Conservation (phyloP, 805 yeast species). For the Sungouiozyma ichnusensis region DNA sequence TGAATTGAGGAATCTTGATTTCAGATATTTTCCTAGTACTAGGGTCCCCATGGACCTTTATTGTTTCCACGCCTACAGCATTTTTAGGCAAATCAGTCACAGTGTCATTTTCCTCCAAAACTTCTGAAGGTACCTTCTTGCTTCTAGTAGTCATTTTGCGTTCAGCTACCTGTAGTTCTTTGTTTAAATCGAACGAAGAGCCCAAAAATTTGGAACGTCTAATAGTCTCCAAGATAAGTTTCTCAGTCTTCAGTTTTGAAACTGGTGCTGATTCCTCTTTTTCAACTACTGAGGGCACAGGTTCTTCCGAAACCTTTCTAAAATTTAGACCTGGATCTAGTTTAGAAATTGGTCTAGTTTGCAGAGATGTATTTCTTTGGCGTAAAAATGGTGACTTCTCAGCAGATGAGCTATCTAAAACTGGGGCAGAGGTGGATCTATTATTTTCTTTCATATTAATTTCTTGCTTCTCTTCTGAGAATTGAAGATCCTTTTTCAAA, state of each 20-base stretch:
- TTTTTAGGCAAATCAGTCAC: conserved; percentile 20
- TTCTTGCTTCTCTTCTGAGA: conserved; percentile 8
- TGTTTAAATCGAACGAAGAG: conserved; percentile 30
- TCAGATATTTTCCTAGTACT: conserved; percentile 48
- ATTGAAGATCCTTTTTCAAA: conserved; percentile 12
- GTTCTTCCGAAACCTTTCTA: conserved; percentile 10
- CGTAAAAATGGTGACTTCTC: conserved; percentile 20
- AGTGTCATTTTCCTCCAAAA: background rate
- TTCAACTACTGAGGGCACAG: background rate
- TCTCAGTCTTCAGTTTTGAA: conserved; percentile 18
- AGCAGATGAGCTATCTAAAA: conserved; percentile 12
- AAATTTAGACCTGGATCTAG: conserved; percentile 34
- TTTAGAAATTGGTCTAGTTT: conserved; percentile 35
- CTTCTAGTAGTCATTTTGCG: conserved; percentile 2
- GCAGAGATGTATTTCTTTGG: conserved; percentile 31
- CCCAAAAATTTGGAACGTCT: conserved; percentile 37
- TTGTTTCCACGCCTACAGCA: conserved; percentile 18
- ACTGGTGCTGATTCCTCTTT: conserved; percentile 13
- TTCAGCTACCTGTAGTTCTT: conserved; percentile 21
- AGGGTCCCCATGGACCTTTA: conserved; percentile 7
- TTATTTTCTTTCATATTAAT: conserved; percentile 7
- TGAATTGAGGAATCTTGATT: conserved; percentile 58
- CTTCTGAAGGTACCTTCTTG: background rate
- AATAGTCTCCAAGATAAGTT: conserved; percentile 32
- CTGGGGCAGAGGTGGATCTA: conserved; percentile 34